Base-by-base conservation (phyloP, 2,329 filamentous ascomycete species). In the Ophiostoma populinum region DNA sequence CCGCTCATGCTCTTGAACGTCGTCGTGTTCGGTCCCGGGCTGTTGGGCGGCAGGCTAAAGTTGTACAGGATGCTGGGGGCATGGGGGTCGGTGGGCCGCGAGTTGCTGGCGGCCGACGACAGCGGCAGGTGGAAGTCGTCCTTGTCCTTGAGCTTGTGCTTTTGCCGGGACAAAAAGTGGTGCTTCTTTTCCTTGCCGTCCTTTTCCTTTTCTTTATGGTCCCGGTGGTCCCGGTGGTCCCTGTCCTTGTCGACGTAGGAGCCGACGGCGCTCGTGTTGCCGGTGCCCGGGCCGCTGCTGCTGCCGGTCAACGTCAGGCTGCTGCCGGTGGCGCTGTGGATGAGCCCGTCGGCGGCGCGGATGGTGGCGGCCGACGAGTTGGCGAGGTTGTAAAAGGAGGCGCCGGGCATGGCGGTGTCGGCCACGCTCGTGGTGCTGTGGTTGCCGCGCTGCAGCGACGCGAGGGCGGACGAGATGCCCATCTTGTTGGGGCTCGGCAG, bases 1-100 rank as follows among this genome's bases (percentile, higher is more conserved):
- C 79, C 80, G 40, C 80, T 87, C 49, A 90, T 80, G 3, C 77
- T 79, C 56, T 90, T 92, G 51, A 95, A 92, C 21, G 68, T 62
- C 18, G 64, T 67, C 35, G 63, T 67, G 34, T 64, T 67, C 11
- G 75, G 71, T 0, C 68, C 75, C 1, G 80, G 79, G 40, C 78
- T 83, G 40, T 76, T 83, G 7, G 75, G 66, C 2, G 80, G 80
- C 2, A 80, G 55, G 38, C 74, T 79, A 54, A 87, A 86, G 42
- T 73, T 83, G 58, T 87, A 87, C 5, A 87, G 55, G 36, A 78
- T 81, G 45, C 71, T 77, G 1, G 80, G 78, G 3, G 78, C 78
- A 47, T 61, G 75, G 1, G 80, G 79, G 46, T 86, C 80, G 6
- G 75, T 77, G 2, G 80, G 76, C 44, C 70, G 68, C 2, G 80